These are phyloP conservation scores for Hemileccinum impolitum DNA, from an alignment of 768 basidiomycete genomes.

Conservation along the genomic window DNA sequence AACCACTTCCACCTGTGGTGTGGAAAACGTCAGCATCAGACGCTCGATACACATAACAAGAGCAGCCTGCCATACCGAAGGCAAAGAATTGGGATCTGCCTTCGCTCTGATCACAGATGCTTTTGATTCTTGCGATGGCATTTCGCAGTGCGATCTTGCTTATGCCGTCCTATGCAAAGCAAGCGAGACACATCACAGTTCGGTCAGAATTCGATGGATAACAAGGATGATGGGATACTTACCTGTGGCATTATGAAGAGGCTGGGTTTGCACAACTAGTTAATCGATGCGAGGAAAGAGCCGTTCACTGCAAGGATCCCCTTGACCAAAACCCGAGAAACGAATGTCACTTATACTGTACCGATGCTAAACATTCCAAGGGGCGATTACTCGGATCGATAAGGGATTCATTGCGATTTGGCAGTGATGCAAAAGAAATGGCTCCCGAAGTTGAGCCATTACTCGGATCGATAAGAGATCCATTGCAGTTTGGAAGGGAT, in stretches of 20 bases:
- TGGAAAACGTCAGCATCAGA: background rate
- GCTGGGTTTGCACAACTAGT: background rate
- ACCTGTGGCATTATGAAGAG: background rate
- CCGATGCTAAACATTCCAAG: no score
- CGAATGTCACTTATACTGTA: background rate
- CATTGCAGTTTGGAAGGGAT: background rate
- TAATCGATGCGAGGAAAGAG: background rate
- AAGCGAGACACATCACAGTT: background rate
- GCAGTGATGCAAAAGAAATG: background rate
- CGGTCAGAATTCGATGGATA: background rate
- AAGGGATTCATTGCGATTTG: no score
- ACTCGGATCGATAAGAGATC: background rate
- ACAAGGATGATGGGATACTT: background rate
- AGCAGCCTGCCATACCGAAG: background rate
- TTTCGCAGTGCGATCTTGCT: background rate
- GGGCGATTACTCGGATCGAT: background rate
- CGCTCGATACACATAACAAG: background rate
- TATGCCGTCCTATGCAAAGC: background rate
- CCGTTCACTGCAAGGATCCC: background rate
- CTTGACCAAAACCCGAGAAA: background rate
- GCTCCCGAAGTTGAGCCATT: background rate
- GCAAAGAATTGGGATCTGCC: constrained; percentile 10
- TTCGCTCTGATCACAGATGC: background rate
- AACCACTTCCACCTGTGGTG: constrained; percentile 12
- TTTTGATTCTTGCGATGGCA: background rate